Conservation (phyloP, 1,139 yeast species). For the Debaryomycetaceae sp. region DNA sequence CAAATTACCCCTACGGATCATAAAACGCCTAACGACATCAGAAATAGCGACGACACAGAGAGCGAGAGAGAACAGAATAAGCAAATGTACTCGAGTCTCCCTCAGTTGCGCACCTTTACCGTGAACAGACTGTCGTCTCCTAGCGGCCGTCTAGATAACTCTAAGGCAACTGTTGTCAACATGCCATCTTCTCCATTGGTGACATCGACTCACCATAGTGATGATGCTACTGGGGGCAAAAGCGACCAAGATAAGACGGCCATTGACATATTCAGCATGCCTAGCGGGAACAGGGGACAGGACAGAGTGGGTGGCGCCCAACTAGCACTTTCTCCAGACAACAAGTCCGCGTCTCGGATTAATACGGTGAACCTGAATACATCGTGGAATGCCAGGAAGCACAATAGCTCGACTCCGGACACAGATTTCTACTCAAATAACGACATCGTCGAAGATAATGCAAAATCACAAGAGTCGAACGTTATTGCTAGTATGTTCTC, state of each 20-base stretch:
- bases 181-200: constrained; percentile 43
- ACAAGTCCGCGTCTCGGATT: constrained; percentile 30
- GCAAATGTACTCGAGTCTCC: constrained; percentile 19
- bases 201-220: constrained; percentile 12
- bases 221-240: constrained; percentile 14
- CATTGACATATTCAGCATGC: neutral
- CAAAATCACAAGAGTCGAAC: neutral
- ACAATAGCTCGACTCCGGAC: constrained; percentile 27
- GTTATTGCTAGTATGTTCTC: neutral
- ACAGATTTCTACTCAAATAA: constrained; percentile 33
- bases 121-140: constrained; percentile 16
- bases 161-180: constrained; percentile 24
- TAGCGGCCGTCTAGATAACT: constrained; percentile 14
- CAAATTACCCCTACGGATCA: constrained; percentile 41
- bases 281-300: neutral
- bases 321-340: constrained; percentile 23
- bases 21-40: constrained; percentile 28
- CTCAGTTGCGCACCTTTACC: constrained; percentile 28
- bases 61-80: constrained; percentile 12
- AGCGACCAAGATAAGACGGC: constrained; percentile 10
- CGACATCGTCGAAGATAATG: constrained; percentile 12
- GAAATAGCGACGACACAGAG: constrained; percentile 12
- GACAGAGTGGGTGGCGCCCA: neutral
- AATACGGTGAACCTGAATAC: constrained; percentile 36
- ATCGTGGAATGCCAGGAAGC: constrained; percentile 25